Conservation (phyloP, 2,329 filamentous ascomycete genomes). For the Penicillium corylophilum region DNA sequence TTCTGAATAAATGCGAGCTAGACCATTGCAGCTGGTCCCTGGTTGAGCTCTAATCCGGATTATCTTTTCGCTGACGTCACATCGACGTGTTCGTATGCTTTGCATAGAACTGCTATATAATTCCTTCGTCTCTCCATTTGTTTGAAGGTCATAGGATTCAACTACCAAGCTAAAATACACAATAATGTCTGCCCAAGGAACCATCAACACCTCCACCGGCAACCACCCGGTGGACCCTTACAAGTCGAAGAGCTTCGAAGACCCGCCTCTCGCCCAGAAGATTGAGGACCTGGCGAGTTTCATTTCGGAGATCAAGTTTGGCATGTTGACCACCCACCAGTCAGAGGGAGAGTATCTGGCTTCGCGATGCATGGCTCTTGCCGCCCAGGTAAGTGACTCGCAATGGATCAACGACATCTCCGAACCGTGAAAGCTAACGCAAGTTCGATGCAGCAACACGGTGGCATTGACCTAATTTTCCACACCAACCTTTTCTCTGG, state of each 20-base stretch:
- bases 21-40: neutral
- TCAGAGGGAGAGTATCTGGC: constrained; percentile 65
- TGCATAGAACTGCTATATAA: constrained; percentile 5
- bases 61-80: constrained; percentile 26
- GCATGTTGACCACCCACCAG: constrained; percentile 78
- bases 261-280: constrained; percentile 70
- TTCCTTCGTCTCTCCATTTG: neutral
- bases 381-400: constrained; percentile 63
- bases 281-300: constrained; percentile 72
- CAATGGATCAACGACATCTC: neutral
- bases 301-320: constrained; percentile 72
- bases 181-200: constrained; percentile 29
- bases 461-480: constrained; percentile 80
- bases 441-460: constrained; percentile 61
- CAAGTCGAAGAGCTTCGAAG: constrained; percentile 72
- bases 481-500: constrained; percentile 87
- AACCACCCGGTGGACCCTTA: constrained; percentile 73
- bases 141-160: neutral
- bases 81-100: constrained; percentile 19
- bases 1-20: neutral
- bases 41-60: constrained; percentile 13
- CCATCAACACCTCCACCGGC: constrained; percentile 60
- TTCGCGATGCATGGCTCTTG: constrained; percentile 83
- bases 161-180: neutral
- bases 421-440: neutral